Percentiles rank a stretch among this genome's conserved stretches.
These are phyloP conservation scores for Decorospora gaudefroyi DNA, from an alignment of 2,329 filamentous ascomycete genomes.

Conservation along the genomic window DNA sequence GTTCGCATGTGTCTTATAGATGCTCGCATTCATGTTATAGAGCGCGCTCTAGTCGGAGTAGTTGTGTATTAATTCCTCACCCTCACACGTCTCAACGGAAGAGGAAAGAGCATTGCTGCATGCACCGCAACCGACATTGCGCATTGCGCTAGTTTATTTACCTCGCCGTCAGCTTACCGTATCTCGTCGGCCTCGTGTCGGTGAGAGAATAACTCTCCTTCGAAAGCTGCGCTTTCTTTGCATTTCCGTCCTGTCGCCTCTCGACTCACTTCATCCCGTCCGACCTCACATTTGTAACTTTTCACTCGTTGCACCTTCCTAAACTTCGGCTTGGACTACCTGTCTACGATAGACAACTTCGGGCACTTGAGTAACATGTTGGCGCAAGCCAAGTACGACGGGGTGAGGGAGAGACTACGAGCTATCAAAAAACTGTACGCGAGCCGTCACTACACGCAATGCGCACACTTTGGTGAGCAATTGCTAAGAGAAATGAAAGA, in stretches of 20 bases:
- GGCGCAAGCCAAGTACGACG: constrained; percentile 23
- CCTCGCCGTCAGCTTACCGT: background rate
- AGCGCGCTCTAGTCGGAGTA: constrained; percentile 10
- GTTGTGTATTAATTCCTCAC: background rate
- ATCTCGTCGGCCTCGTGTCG: constrained; percentile 1
- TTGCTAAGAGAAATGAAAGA: constrained; percentile 28
- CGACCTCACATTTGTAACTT: constrained; percentile 6
- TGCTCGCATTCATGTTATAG: constrained; percentile 4
- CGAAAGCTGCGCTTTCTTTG: constrained; percentile 5
- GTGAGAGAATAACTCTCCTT: too few species aligned
- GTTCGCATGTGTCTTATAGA: constrained; percentile 8
- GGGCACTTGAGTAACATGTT: constrained; percentile 16
- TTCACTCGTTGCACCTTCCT: constrained; percentile 6
- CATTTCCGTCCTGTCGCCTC: background rate
- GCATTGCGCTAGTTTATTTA: background rate
- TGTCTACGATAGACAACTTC: constrained; percentile 5
- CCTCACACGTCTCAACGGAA: constrained; percentile 2
- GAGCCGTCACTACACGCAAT: constrained; percentile 46
- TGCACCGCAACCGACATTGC: background rate
- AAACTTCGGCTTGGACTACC: constrained; percentile 10
- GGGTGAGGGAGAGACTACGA: constrained; percentile 33
- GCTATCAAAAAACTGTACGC: constrained; percentile 41
- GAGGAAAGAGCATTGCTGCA: constrained; percentile 4
- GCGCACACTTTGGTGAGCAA: constrained; percentile 34
- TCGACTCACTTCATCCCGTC: constrained; percentile 4